A percentile compares a stretch with the other conserved stretches of the same genome.
Evolutionary conservation across 2,329 filamentous ascomycete genomes (phyloP).

Genomic region (Diaporthe ampelina): DNA sequence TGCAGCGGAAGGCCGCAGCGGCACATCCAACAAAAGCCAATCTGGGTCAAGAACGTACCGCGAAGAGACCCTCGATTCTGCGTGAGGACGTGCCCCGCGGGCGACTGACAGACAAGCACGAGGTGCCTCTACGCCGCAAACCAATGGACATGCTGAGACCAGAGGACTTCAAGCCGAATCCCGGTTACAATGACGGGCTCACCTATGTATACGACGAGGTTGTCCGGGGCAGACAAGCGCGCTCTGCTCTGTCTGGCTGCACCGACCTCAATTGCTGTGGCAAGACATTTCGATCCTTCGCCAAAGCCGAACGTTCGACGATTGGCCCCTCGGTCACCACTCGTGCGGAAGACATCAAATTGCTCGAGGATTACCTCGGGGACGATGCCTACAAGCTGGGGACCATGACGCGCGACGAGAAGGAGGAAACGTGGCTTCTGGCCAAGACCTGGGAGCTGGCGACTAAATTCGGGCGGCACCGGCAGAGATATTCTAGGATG

Average conservation of each 20-base stretch:
- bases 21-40: neutral
- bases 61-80: conserved; percentile 39
- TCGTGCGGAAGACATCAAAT: conserved; percentile 58
- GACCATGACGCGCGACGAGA: conserved; percentile 71
- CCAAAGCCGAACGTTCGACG: conserved; percentile 61
- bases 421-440: conserved; percentile 77
- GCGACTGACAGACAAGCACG: conserved; percentile 25
- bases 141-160: conserved; percentile 70
- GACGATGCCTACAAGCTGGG: conserved; percentile 71
- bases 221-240: conserved; percentile 77
- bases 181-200: conserved; percentile 76
- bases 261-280: conserved; percentile 83
- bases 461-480: conserved; percentile 82
- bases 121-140: conserved; percentile 64
- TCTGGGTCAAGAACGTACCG: conserved; percentile 3
- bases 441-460: conserved; percentile 82
- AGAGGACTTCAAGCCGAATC: conserved; percentile 87
- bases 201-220: conserved; percentile 82
- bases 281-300: conserved; percentile 76
- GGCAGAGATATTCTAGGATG: conserved; percentile 78
- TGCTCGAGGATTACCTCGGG: conserved; percentile 71
- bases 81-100: conserved; percentile 39
- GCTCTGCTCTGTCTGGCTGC: conserved; percentile 81
- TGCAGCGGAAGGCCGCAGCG: conserved; percentile 6
- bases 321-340: conserved; percentile 53